phyloP scores from a whole-genome alignment of 371 early-diverging fungal genomes.

The Blastocladiella emersonii region DNA sequence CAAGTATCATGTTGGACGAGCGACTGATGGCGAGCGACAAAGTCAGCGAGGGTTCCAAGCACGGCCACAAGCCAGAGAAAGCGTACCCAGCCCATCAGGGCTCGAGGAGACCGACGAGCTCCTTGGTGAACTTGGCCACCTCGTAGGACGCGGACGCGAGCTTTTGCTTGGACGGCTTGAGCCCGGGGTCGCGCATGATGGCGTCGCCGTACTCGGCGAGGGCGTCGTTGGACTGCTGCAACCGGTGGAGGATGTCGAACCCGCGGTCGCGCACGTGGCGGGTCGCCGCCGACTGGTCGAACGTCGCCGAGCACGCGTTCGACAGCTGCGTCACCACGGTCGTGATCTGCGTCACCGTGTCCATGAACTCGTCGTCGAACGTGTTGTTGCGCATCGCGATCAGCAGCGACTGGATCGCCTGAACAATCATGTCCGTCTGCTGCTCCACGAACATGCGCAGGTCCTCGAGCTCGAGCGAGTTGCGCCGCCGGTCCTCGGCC shows the following conservation, averaged over 20 bases:
- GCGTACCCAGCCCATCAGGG: neutral
- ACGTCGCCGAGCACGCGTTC: conserved; percentile 27
- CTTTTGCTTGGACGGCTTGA: conserved; percentile 51
- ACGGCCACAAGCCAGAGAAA: too few relatives aligned
- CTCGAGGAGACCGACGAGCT: conserved; percentile 40
- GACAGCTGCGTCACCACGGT: conserved; percentile 31
- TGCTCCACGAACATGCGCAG: conserved; percentile 45
- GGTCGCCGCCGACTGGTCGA: conserved; percentile 9
- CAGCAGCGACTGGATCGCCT: conserved; percentile 67
- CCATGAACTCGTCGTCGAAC: conserved; percentile 38
- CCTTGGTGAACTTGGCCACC: conserved; percentile 75
- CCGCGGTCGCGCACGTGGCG: conserved; percentile 21
- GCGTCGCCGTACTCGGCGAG: conserved; percentile 50
- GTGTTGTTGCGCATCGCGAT: conserved; percentile 45
- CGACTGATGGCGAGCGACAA: too few relatives aligned
- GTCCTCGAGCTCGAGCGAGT: neutral
- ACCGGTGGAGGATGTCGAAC: conserved; percentile 40
- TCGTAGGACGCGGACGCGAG: conserved; percentile 78
- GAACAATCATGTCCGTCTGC: conserved; percentile 74
- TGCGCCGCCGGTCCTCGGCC: too few relatives aligned
- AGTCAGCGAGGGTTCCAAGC: too few relatives aligned
- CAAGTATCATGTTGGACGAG: too few relatives aligned
- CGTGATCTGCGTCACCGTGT: conserved; percentile 51
- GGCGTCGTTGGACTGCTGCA: conserved; percentile 47
- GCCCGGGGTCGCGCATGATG: conserved; percentile 31